A percentile compares a stretch with the other conserved stretches of the same genome.
phyloP scores from a whole-genome alignment of 768 basidiomycete species.

The Plicaturopsis crispa region DNA sequence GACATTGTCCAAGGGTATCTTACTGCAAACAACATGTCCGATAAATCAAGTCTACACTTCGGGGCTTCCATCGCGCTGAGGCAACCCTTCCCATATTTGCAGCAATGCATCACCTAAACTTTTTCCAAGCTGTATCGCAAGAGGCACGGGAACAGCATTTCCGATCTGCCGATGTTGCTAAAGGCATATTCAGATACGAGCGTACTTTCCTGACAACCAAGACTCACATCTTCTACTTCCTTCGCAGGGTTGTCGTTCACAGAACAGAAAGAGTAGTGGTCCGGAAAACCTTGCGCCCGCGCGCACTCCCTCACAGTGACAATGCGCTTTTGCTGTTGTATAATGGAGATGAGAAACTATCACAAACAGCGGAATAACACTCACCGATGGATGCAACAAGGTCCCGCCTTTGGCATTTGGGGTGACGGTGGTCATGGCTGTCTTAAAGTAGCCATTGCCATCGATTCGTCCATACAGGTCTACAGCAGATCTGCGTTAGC shows the following conservation, averaged over 20 bases:
- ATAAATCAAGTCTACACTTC: neutral
- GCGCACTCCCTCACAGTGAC: conserved; percentile 62
- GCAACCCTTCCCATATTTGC: neutral
- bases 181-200: conserved; percentile 1
- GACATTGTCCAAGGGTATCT: too few relatives aligned
- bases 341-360: conserved; percentile 1
- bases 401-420: conserved; percentile 43
- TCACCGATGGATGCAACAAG: conserved; percentile 39
- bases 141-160: conserved; percentile 70
- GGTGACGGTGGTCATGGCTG: conserved; percentile 48
- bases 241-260: conserved; percentile 24
- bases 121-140: conserved; percentile 56
- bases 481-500: conserved; percentile 13
- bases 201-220: conserved; percentile 2
- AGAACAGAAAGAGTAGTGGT: conserved; percentile 56
- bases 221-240: conserved; percentile 45
- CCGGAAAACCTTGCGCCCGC: conserved; percentile 75
- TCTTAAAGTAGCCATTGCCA: conserved; percentile 45
- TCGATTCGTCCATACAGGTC: conserved; percentile 54
- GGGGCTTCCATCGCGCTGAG: neutral
- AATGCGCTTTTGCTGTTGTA: conserved; percentile 59
- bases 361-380: conserved; percentile 7
- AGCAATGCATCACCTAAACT: conserved; percentile 19
- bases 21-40: neutral
- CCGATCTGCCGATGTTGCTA: conserved; percentile 76